Evolutionary conservation across 2,329 filamentous ascomycete genomes (phyloP), one percentile per base, ranked within the genome.

Genomic region (Arthrobotrys sphaeroides): DNA sequence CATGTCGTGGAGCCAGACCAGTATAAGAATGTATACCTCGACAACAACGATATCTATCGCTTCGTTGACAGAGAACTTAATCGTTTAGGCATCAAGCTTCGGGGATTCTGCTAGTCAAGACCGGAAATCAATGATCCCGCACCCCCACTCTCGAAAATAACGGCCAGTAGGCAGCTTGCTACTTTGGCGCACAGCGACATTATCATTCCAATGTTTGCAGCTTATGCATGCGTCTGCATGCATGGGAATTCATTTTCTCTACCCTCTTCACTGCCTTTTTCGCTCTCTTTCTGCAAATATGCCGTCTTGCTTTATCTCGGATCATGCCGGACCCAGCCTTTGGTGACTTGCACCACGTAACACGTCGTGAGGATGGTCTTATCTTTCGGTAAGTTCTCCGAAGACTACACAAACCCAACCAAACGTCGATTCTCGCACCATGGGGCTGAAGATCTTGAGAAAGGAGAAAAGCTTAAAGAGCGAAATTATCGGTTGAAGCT

Each of bases 301-400:
- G 6, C 13, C 26, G 26, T 33, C 28, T 51, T 47, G 26, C 31
- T 57, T 60, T 60, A 36, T 61, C 42, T 69, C 65, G 65, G 65
- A 60, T 60, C 24, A 49, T 69, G 20, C 65, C 65, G 65, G 53
- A 51, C 60, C 12, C 31, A 24, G 26, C 24, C 28, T 13, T 36
- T 57, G 28, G 51, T 28, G 49, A 13, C 9, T 47, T 47, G 36
- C 36, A 40, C 36, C 36, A 40, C 36, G 36, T 40, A 40, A 13
- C 36, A 16, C 28, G 28, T 33, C 12, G 36, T n/a, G 12, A 40
- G 36, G n/a, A 40, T 5, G 5, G 28, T 55, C 28, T 55, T 55
- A 55, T 55, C 51, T 55, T 55, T 55, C 51, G 51, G 51, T 12
- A 55, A 16, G 51, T 55, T 24, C 31, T 55, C 51, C 51, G 51